Evolutionary conservation across 164 flowering plant species (phyloP).

Genomic region (Sextonia rubra): DNA sequence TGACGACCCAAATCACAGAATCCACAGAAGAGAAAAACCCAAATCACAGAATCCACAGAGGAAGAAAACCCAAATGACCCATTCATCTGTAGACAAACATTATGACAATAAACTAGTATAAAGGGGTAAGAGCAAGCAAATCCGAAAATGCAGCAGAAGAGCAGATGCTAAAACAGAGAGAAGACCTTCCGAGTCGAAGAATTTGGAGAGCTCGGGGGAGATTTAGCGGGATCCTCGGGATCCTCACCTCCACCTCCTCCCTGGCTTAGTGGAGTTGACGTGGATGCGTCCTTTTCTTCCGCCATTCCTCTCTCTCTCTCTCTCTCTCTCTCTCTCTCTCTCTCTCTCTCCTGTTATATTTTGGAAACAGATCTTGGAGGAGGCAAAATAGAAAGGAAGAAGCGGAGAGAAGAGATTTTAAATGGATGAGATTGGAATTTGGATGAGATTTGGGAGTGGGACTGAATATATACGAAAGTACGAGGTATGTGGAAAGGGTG

Average conservation of each 20-base stretch:
- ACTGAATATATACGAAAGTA: too few species aligned
- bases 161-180: neutral
- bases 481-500: too few species aligned
- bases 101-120: too few species aligned
- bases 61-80: neutral
- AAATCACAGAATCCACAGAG: neutral
- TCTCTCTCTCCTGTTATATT: too few species aligned
- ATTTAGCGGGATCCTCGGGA: slow-evolving; percentile 70
- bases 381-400: too few species aligned
- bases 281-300: slow-evolving; percentile 60
- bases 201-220: slow-evolving; percentile 53
- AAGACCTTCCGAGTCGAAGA: slow-evolving; percentile 73
- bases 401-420: too few species aligned
- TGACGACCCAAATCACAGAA: too few species aligned
- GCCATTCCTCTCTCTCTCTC: slow-evolving; percentile 40
- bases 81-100: neutral
- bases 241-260: slow-evolving; percentile 25
- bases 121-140: neutral
- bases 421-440: too few species aligned
- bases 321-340: neutral
- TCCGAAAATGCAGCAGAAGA: neutral
- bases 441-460: too few species aligned
- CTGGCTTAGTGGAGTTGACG: slow-evolving; percentile 62
- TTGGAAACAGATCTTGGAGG: too few species aligned
- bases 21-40: too few species aligned